Percentiles rank a stretch among this genome's conserved stretches.
Evolutionary conservation across 2,329 filamentous ascomycete genomes (phyloP).

Genomic region (Ophiostoma novo-ulmi): DNA sequence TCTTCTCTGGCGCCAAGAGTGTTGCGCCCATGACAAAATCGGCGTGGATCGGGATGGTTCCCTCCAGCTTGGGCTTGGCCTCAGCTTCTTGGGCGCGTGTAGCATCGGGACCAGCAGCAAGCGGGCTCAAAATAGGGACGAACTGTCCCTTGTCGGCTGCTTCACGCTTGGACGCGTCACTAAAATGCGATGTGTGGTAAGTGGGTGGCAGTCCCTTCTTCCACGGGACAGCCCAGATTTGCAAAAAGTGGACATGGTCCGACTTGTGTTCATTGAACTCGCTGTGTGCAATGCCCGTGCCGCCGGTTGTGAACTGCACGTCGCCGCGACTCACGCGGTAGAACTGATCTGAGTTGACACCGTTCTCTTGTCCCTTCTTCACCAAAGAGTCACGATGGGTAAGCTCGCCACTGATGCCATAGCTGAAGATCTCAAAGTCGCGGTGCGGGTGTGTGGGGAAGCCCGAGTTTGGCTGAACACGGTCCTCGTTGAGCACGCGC

Average conservation of each 20-base stretch:
- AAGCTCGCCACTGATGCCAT: constrained; percentile 78
- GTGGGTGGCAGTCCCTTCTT: constrained; percentile 63
- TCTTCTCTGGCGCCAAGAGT: constrained; percentile 60
- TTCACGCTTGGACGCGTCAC: constrained; percentile 62
- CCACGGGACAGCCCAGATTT: constrained; percentile 85
- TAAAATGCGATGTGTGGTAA: constrained; percentile 71
- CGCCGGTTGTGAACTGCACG: constrained; percentile 87
- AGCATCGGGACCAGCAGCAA: constrained; percentile 61
- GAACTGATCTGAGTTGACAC: constrained; percentile 55
- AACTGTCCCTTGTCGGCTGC: constrained; percentile 49
- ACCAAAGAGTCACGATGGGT: constrained; percentile 86
- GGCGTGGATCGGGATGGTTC: constrained; percentile 77
- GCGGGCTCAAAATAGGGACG: constrained; percentile 69
- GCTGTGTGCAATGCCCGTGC: constrained; percentile 71
- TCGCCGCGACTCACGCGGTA: constrained; percentile 71
- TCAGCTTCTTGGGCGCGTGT: constrained; percentile 57
- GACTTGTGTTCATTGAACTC: constrained; percentile 72
- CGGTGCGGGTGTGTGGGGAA: constrained; percentile 83
- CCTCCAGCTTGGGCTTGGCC: constrained; percentile 55
- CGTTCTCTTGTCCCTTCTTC: constrained; percentile 58
- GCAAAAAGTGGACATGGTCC: constrained; percentile 74
- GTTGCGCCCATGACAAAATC: constrained; percentile 79
- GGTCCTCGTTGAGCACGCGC: constrained; percentile 84
- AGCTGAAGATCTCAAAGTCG: constrained; percentile 86
- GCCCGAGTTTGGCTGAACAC: constrained; percentile 65